phyloP scores from a whole-genome alignment of 257 asterid genomes.

The Nicotiana knightiana region DNA sequence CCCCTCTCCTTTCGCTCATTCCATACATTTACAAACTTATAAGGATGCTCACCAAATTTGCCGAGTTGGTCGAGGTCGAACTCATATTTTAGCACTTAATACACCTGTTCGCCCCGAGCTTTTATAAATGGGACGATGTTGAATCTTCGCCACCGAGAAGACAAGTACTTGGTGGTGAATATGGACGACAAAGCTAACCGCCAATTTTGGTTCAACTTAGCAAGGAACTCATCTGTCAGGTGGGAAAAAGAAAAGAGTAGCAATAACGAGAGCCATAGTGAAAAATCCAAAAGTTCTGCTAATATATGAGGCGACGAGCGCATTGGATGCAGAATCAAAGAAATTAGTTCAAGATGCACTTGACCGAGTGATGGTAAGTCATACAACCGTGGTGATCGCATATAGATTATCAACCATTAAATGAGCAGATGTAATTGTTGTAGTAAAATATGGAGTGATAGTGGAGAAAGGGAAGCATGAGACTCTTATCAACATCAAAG shows the following conservation, averaged over 20 bases:
- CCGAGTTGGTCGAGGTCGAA: too few relatives aligned
- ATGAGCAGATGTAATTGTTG: conserved; percentile 71
- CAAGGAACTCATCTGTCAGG: conserved; percentile 67
- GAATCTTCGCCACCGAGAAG: too few relatives aligned
- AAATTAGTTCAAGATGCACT: conserved; percentile 77
- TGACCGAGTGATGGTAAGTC: conserved; percentile 58
- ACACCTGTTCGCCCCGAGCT: too few relatives aligned
- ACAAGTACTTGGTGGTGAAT: too few relatives aligned
- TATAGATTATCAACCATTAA: conserved; percentile 77
- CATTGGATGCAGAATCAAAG: conserved; percentile 81
- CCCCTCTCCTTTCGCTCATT: too few relatives aligned
- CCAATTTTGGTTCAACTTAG: too few relatives aligned
- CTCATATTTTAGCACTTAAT: too few relatives aligned
- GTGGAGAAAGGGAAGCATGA: conserved; percentile 84
- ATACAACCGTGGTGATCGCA: conserved; percentile 78
- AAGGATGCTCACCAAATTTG: too few relatives aligned
- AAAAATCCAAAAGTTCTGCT: conserved; percentile 68
- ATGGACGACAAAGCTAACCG: too few relatives aligned
- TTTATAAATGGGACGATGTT: too few relatives aligned
- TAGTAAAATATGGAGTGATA: conserved; percentile 66
- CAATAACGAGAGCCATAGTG: conserved; percentile 77
- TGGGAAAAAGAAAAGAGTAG: conserved; percentile 86
- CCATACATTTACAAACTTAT: too few relatives aligned
- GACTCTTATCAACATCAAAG: conserved; percentile 46
- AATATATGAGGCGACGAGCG: conserved; percentile 83